phyloP scores from a whole-genome alignment of 306 rosid species.

The Cucumis hystrix region DNA sequence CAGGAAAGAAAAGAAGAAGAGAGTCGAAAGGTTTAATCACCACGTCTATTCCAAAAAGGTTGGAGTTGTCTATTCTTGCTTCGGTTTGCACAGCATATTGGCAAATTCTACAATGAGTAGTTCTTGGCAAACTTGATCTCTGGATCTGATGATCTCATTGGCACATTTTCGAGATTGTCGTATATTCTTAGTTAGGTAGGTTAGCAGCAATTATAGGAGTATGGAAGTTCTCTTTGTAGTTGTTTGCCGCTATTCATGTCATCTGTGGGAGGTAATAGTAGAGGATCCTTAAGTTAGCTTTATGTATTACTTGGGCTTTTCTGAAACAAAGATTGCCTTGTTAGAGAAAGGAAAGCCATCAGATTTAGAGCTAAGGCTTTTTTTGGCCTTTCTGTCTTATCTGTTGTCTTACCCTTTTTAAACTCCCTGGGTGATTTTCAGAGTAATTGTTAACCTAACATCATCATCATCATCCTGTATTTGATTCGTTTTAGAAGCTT shows the following conservation, averaged over 20 bases:
- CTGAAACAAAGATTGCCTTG: background rate
- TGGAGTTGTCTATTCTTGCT: slow-evolving; percentile 5
- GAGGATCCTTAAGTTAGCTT: slow-evolving; percentile 4
- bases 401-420: background rate
- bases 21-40: slow-evolving; percentile 23
- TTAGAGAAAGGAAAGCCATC: background rate
- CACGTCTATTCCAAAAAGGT: background rate
- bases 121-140: background rate
- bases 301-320: slow-evolving; percentile 4
- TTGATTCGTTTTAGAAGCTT: background rate
- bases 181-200: slow-evolving; percentile 8
- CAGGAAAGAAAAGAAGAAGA: slow-evolving; percentile 68
- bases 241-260: slow-evolving; percentile 1
- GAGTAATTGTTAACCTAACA: background rate
- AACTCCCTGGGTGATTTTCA: background rate
- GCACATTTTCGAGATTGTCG: slow-evolving; percentile 1
- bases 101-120: background rate
- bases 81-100: background rate
- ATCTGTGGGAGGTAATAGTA: slow-evolving; percentile 3
- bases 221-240: background rate
- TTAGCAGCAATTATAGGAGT: slow-evolving; percentile 3
- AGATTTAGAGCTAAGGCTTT: background rate
- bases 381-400: background rate
- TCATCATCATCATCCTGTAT: background rate
- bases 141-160: background rate